Evolutionary conservation across 495 filamentous ascomycete genomes (phyloP).

Genomic region (Podospora comata): DNA sequence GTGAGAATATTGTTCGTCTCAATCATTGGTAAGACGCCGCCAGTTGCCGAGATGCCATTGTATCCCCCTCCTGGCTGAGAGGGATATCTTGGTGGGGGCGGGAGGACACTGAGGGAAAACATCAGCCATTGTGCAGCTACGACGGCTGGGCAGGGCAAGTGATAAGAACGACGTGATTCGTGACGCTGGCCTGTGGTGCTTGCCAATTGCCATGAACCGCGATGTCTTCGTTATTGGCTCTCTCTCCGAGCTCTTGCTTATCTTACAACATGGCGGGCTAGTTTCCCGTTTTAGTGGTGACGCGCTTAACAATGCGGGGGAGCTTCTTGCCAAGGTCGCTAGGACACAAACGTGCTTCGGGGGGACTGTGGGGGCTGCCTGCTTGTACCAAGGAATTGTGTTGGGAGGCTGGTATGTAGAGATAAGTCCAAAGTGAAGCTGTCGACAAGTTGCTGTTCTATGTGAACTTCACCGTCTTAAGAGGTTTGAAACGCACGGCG

Average conservation of each 20-base stretch:
- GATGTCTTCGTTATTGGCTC: not conserved
- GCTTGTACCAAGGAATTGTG: not conserved
- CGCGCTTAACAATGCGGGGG: slow-evolving; percentile 2
- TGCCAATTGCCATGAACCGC: not conserved
- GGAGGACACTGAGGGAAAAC: slow-evolving; percentile 60
- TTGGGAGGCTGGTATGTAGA: not conserved
- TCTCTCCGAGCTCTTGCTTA: not conserved
- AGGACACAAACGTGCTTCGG: not conserved
- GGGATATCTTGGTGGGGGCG: slow-evolving; percentile 79
- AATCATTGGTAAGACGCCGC: slow-evolving; percentile 63
- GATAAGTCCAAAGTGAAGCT: slow-evolving; percentile 6
- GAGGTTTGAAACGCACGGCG: not conserved
- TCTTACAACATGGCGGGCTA: slow-evolving; percentile 31
- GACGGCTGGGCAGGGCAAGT: not conserved
- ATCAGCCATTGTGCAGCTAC: slow-evolving; percentile 19
- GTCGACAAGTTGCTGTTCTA: not conserved
- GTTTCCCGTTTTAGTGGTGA: not conserved
- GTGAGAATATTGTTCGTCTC: slow-evolving; percentile 89
- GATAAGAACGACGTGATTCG: not conserved
- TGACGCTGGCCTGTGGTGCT: not conserved
- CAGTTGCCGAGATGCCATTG: slow-evolving; percentile 61
- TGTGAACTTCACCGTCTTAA: not conserved
- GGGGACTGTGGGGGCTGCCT: not conserved
- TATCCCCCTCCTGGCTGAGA: slow-evolving; percentile 54
- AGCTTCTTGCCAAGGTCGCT: slow-evolving; percentile 17